Evolutionary conservation across 768 basidiomycete genomes (phyloP).

Genomic region (Phylloporus sp.): DNA sequence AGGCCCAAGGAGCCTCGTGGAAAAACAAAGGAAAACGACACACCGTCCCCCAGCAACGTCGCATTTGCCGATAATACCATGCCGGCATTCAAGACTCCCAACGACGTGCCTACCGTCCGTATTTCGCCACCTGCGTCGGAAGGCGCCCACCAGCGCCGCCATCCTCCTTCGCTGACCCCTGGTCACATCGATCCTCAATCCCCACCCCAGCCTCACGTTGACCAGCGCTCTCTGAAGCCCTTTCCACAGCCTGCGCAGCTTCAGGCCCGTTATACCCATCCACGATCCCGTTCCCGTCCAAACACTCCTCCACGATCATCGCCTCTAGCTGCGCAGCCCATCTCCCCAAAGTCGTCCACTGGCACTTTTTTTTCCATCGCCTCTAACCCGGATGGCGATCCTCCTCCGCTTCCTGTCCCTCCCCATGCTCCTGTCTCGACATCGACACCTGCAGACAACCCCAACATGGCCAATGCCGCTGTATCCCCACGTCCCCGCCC

Average conservation of each 20-base stretch:
- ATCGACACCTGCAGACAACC: not conserved
- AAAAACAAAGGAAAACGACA: conserved; percentile 8
- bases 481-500: not conserved
- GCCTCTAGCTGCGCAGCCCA: conserved; percentile 6
- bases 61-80: conserved; percentile 10
- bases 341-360: conserved; percentile 28
- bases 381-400: conserved; percentile 18
- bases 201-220: conserved; percentile 6
- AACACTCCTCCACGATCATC: conserved; percentile 15
- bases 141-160: not conserved
- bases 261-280: conserved; percentile 3
- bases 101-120: conserved; percentile 8
- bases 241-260: conserved; percentile 5
- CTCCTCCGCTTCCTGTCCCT: not conserved
- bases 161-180: not conserved
- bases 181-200: not conserved
- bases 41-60: conserved; percentile 4
- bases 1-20: conserved; percentile 9
- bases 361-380: conserved; percentile 24
- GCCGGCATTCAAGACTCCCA: not conserved
- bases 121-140: conserved; percentile 15
- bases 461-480: not conserved
- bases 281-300: conserved; percentile 15
- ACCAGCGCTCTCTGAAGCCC: not conserved
- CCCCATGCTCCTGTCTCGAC: not conserved